Evolutionary conservation across 208 protist genomes (phyloP), one percentile per base, ranked within the genome.

Genomic region (Leishmania tropica): DNA sequence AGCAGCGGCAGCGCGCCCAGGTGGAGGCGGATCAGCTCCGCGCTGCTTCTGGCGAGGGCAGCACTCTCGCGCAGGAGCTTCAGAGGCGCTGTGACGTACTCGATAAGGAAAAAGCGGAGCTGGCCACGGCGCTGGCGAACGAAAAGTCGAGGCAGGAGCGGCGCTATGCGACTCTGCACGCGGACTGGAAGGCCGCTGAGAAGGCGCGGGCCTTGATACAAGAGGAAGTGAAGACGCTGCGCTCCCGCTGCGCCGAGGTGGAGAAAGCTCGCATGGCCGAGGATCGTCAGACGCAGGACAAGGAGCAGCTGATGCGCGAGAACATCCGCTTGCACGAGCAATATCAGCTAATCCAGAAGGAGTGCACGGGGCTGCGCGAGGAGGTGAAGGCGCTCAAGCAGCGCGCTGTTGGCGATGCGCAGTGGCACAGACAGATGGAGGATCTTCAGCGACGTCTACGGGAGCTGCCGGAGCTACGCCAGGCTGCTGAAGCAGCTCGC

Each of bases 281-380:
- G 40, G 90, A 90, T 28, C 88, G 85, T 35, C 68, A 81, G 64
- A 87, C 84, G 21, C 81, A 86, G 70, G 91, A 96, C 80, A 87
- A 87, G 54, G 89, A 93, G 77, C 81, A 83, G 71, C 87, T 96
- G n/a, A 89, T 90, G 88, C 75, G 83, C 21, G 90, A 95, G 73
- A 96, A 96, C 80, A 64, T 87, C 53, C 89, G 88, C 4, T 80
- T 97, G 68, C 92, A 96, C 45, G 88, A 90, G 78, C 88, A 88
- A 84, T 90, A 95, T 84, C 83, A 89, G 62, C 80, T 85, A 51
- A 83, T 91, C 45, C 88, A 93, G 70, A 78, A 77, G 15, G 90
- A 96, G 84, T 90, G 87, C 78, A 73, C 83, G 47, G n/a, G 64
- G 15, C 82, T 95, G 65, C 81, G 79, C 21, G 88, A 94, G 77